Evolutionary conservation across 306 rosid species (phyloP).

Genomic region (Cicer bijugum): DNA sequence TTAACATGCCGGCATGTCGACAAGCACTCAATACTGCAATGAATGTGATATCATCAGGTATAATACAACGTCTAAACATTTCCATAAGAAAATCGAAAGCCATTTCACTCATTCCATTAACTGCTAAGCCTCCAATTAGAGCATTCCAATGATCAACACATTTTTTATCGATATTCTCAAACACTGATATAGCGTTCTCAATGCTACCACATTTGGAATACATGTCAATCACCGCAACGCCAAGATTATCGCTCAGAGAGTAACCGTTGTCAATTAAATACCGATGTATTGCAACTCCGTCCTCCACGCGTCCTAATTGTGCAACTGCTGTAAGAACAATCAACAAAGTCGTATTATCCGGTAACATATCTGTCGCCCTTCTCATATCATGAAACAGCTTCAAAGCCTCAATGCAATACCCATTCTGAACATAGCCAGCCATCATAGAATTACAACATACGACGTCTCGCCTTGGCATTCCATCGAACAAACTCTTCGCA

Average conservation of each 20-base stretch:
- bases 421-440: slow-evolving; percentile 74
- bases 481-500: slow-evolving; percentile 70
- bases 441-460: slow-evolving; percentile 74
- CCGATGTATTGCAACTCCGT: slow-evolving; percentile 54
- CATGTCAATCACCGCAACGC: slow-evolving; percentile 75
- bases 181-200: slow-evolving; percentile 61
- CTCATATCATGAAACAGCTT: slow-evolving; percentile 65
- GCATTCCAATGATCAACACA: slow-evolving; percentile 83
- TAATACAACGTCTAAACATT: slow-evolving; percentile 59
- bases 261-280: slow-evolving; percentile 56
- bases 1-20: slow-evolving; percentile 72
- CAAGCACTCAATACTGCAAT: slow-evolving; percentile 73
- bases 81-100: slow-evolving; percentile 64
- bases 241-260: slow-evolving; percentile 60
- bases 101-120: slow-evolving; percentile 67
- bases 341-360: slow-evolving; percentile 62
- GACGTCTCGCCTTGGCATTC: slow-evolving; percentile 61
- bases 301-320: slow-evolving; percentile 62
- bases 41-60: slow-evolving; percentile 74
- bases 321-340: slow-evolving; percentile 67
- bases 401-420: slow-evolving; percentile 62
- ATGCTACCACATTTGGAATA: slow-evolving; percentile 79
- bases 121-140: slow-evolving; percentile 69
- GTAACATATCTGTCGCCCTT: slow-evolving; percentile 43
- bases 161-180: slow-evolving; percentile 56